phyloP scores from a whole-genome alignment of 305 asterid genomes.

The Caryopteris hybrid region DNA sequence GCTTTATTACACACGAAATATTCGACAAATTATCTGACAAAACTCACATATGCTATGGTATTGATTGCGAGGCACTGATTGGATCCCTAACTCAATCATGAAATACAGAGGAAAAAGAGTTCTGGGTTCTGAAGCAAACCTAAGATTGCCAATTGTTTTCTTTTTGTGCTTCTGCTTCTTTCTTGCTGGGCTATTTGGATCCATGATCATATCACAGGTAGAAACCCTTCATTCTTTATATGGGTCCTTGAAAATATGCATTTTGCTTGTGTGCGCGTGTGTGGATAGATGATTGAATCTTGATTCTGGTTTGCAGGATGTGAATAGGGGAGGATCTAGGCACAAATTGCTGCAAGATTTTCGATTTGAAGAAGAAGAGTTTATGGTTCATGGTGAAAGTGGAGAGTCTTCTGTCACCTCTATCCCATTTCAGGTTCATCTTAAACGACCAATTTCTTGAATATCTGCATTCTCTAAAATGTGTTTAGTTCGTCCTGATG shows the following conservation, averaged over 20 bases:
- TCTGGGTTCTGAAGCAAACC: conserved; percentile 16
- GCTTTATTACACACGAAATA: neutral
- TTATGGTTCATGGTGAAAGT: conserved; percentile 45
- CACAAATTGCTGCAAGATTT: conserved; percentile 34
- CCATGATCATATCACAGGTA: conserved; percentile 49
- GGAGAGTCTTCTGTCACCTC: conserved; percentile 46
- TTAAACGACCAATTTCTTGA: neutral
- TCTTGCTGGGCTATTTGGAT: conserved; percentile 69
- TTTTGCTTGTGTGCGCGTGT: neutral
- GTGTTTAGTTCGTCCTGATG: neutral
- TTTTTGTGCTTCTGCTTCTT: conserved; percentile 64
- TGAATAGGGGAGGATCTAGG: conserved; percentile 28
- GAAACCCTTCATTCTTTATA: conserved; percentile 8
- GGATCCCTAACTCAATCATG: conserved; percentile 21
- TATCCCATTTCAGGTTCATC: conserved; percentile 65
- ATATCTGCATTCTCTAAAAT: neutral
- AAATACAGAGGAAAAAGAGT: conserved; percentile 31
- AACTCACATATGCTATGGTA: neutral
- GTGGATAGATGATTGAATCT: neutral
- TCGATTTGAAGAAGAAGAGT: conserved; percentile 19
- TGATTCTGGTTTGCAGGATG: conserved; percentile 41
- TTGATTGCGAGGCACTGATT: neutral
- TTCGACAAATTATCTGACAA: neutral
- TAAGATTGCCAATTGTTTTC: conserved; percentile 42
- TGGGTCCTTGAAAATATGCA: neutral